These are phyloP conservation scores for Crepidotus variabilis DNA, from an alignment of 768 basidiomycete genomes.

Conservation along the genomic window DNA sequence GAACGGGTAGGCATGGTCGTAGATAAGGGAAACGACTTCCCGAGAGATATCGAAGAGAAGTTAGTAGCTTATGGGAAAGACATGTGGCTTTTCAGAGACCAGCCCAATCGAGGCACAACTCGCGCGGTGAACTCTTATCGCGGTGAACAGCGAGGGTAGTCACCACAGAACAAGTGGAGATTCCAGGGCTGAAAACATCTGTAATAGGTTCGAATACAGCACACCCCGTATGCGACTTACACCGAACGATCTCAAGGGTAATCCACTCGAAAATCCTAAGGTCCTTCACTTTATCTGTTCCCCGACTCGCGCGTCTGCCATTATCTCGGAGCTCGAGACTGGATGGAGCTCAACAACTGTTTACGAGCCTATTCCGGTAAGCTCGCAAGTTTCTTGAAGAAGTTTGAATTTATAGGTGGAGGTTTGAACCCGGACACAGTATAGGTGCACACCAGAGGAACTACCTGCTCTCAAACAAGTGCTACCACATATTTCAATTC, in stretches of 20 bases:
- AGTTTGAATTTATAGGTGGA: neutral
- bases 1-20: slow-evolving; percentile 75
- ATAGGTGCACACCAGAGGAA: slow-evolving; percentile 77
- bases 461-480: slow-evolving; percentile 61
- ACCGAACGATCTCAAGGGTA: slow-evolving; percentile 61
- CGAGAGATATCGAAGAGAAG: slow-evolving; percentile 45
- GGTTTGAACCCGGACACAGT: slow-evolving; percentile 30
- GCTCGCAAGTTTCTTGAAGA: neutral
- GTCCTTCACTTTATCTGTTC: slow-evolving; percentile 85
- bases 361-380: slow-evolving; percentile 85
- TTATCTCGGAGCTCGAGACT: slow-evolving; percentile 60
- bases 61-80: slow-evolving; percentile 63
- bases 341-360: slow-evolving; percentile 67
- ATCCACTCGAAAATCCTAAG: slow-evolving; percentile 45
- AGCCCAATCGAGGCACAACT: slow-evolving; percentile 55
- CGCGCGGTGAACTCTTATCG: slow-evolving; percentile 70
- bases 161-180: slow-evolving; percentile 2
- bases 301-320: slow-evolving; percentile 61
- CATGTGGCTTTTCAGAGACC: slow-evolving; percentile 77
- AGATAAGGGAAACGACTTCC: slow-evolving; percentile 79
- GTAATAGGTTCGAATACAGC: slow-evolving; percentile 69
- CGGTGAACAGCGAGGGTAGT: slow-evolving; percentile 70
- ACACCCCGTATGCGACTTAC: slow-evolving; percentile 68
- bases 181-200: neutral
- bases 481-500: slow-evolving; percentile 55